These are phyloP conservation scores for Phascolomyces articulosus DNA, from an alignment of 371 early-diverging fungal genomes.

Conservation along the genomic window DNA sequence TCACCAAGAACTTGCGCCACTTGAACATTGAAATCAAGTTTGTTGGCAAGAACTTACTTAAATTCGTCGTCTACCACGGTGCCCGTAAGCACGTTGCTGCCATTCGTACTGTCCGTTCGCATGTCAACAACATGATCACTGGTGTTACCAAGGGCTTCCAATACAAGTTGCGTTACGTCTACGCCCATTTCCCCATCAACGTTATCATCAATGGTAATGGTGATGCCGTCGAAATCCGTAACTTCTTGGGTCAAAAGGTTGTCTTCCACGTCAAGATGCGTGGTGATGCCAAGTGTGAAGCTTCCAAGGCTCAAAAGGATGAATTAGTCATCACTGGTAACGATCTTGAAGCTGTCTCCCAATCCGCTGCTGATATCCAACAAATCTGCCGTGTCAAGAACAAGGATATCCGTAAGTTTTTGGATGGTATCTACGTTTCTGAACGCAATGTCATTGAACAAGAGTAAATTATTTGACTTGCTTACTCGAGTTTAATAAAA, in stretches of 20 bases:
- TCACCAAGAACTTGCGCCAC: conserved; percentile 94
- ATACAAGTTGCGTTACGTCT: conserved; percentile 99
- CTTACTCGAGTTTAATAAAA: too few species aligned
- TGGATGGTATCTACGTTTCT: conserved; percentile 99
- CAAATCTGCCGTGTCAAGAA: conserved; percentile 82
- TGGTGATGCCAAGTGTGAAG: conserved; percentile 88
- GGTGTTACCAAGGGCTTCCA: conserved; percentile 83
- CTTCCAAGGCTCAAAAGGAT: conserved; percentile 94
- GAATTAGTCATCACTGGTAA: conserved; percentile 96
- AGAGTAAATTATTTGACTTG: too few species aligned
- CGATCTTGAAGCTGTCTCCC: conserved; percentile 97
- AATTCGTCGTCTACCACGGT: conserved; percentile 96
- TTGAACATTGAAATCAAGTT: conserved; percentile 89
- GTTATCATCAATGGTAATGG: conserved; percentile 88
- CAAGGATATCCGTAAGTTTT: conserved; percentile 99
- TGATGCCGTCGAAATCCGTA: conserved; percentile 95
- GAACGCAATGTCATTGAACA: conserved; percentile 60
- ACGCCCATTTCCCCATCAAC: conserved; percentile 99
- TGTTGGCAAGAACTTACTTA: conserved; percentile 70
- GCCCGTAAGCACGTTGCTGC: conserved; percentile 97
- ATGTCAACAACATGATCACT: conserved; percentile 50
- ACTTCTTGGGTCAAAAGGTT: conserved; percentile 99
- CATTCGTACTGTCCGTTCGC: conserved; percentile 96
- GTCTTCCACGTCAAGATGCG: conserved; percentile 91
- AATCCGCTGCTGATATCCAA: conserved; percentile 89